A percentile compares a stretch with the other conserved stretches of the same genome.
Conservation (phyloP, 2,329 filamentous ascomycete genomes). For the Trichophyton verrucosum region DNA sequence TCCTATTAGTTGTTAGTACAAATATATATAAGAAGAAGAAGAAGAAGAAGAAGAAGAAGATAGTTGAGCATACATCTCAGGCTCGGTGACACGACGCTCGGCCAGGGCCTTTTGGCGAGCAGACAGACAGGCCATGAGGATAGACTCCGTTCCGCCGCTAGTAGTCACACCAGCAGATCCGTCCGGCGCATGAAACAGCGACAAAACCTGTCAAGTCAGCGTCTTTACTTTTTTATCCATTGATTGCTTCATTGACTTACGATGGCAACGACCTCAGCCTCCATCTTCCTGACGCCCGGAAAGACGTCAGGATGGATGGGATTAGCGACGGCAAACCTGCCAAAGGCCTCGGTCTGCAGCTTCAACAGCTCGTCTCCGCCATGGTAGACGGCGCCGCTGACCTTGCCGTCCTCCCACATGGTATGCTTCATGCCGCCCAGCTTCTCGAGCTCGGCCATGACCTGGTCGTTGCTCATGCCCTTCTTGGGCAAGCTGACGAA, state of each 20-base stretch:
- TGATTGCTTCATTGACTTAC: slow-evolving; percentile 32
- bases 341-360: slow-evolving; percentile 85
- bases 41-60: neutral
- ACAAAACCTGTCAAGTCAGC: slow-evolving; percentile 41
- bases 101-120: slow-evolving; percentile 78
- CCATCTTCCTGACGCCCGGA: slow-evolving; percentile 96
- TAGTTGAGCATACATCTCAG: slow-evolving; percentile 62
- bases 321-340: slow-evolving; percentile 87
- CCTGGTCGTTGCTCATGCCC: slow-evolving; percentile 66
- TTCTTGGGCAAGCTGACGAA: slow-evolving; percentile 69
- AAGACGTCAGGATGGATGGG: slow-evolving; percentile 98
- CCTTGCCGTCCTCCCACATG: slow-evolving; percentile 88
- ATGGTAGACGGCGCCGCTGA: slow-evolving; percentile 93
- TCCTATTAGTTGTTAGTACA: slow-evolving; percentile 40
- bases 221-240: too few species aligned
- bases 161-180: slow-evolving; percentile 80
- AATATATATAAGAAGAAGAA: neutral
- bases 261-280: slow-evolving; percentile 96
- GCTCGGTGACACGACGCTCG: slow-evolving; percentile 79
- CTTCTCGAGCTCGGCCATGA: slow-evolving; percentile 65
- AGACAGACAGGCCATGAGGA: slow-evolving; percentile 85
- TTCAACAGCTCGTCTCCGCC: slow-evolving; percentile 70
- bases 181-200: slow-evolving; percentile 79
- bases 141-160: slow-evolving; percentile 88
- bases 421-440: slow-evolving; percentile 84